Base-by-base conservation (phyloP, 176 grass and related monocot species). In the Oryza nivara region DNA sequence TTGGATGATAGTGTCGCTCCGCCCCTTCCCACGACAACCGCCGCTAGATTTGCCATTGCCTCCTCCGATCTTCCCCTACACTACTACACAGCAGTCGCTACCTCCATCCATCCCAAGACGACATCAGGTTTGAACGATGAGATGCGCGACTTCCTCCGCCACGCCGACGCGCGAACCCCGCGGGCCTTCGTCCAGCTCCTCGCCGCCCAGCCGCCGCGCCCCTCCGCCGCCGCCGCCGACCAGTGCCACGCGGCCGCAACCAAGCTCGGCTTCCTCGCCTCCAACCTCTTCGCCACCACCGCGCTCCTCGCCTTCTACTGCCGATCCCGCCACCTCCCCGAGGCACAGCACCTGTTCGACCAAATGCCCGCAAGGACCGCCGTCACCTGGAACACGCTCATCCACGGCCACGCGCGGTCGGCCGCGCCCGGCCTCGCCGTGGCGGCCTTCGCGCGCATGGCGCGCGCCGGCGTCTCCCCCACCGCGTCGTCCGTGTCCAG, bases 381-480 rank as follows among this genome's bases (percentile, higher is more conserved):
- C 9, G 65, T 89, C 77, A 81, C 82, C 65, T 89, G 88, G 82
- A 77, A 68, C 69, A 64, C 71, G 16, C 65, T 78, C 75, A 70
- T 78, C 48, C 13, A 63, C 38, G 67, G 66, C 45, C 82, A 75
- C 40, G 61, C 72, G 44, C 82, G 9, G 41, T 67, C 19, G 11
- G 8, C 17, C 6, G 25, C 2, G 0, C 72, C 82, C 1, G 28
- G 1, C 17, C 22, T 78, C 49, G 49, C 74, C 6, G 22, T 78
- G 6, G 83, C 22, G 11, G 19, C 23, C 11, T 85, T 78, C 2
- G 17, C 11, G 1, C 36, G 65, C 74, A 77, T 85, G 83, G 15
- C 46, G 35, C 35, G 48, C 0, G 49, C 51, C 0, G 65, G 66
- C 5, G 66, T 85, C 74, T 15, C 51, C 65, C 73, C 73, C 65